phyloP scores from a whole-genome alignment of 352 stramenopile genomes.

The Albugo candida region DNA sequence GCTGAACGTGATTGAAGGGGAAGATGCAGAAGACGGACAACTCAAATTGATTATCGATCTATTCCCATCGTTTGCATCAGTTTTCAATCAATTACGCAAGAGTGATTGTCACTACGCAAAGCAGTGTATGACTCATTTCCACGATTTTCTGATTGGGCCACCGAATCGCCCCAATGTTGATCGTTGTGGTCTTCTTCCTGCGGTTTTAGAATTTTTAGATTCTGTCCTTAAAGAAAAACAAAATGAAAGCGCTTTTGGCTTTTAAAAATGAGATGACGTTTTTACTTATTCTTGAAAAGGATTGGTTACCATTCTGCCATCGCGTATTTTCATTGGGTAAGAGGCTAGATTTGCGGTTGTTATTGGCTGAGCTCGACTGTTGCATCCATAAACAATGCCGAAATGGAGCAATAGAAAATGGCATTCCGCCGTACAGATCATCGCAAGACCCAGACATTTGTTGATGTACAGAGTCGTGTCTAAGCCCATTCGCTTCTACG shows the following conservation, averaged over 20 bases:
- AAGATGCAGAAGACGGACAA: slow-evolving; percentile 60
- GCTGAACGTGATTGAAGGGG: slow-evolving; percentile 59
- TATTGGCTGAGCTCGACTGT: no score
- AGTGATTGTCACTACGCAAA: slow-evolving; percentile 63
- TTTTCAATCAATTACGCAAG: slow-evolving; percentile 66
- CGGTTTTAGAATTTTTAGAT: slow-evolving; percentile 60
- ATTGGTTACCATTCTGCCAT: no score
- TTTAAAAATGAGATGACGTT: slow-evolving; percentile 16
- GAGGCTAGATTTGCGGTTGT: no score
- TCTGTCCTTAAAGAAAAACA: slow-evolving; percentile 38
- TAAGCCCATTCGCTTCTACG: no score
- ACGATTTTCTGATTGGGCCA: slow-evolving; percentile 58
- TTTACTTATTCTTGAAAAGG: no score
- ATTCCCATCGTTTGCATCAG: slow-evolving; percentile 77
- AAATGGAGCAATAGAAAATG: no score
- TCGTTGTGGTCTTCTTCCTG: slow-evolving; percentile 37
- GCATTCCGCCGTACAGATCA: no score
- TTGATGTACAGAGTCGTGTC: no score
- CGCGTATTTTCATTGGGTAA: no score
- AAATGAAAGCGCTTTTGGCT: slow-evolving; percentile 46
- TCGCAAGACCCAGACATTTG: no score
- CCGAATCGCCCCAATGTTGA: slow-evolving; percentile 70
- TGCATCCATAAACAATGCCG: no score
- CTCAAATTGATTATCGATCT: slow-evolving; percentile 65
- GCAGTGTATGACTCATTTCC: slow-evolving; percentile 76